These are phyloP conservation scores for Silene conica DNA, from an alignment of 148 eudicot genomes.

Conservation along the genomic window DNA sequence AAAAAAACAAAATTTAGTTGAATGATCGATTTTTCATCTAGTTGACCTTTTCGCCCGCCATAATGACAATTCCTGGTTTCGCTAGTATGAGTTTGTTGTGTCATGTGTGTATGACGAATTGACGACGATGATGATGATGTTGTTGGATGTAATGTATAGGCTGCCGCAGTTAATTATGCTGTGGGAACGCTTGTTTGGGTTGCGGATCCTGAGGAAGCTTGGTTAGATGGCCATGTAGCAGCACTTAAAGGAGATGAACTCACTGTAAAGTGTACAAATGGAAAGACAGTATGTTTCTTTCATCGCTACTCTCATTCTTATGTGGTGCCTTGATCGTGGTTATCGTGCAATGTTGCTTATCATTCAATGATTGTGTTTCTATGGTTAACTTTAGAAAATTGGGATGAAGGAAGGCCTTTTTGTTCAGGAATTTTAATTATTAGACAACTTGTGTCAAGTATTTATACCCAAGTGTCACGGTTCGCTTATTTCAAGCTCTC, in stretches of 20 bases:
- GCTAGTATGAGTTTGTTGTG: too few species aligned
- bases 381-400: not conserved
- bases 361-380: too few species aligned
- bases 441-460: not conserved
- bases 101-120: conserved; percentile 2
- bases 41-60: too few species aligned
- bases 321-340: not conserved
- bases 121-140: not conserved
- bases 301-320: not conserved
- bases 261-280: conserved; percentile 42
- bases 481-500: too few species aligned
- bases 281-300: conserved; percentile 40
- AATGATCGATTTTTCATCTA: not conserved
- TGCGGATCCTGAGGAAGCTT: conserved; percentile 77
- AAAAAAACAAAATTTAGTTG: too few species aligned
- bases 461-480: not conserved
- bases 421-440: not conserved
- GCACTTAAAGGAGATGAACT: conserved; percentile 63
- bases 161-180: conserved; percentile 38
- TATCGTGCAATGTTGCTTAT: not conserved
- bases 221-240: conserved; percentile 83
- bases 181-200: conserved; percentile 94
- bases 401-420: not conserved
- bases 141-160: conserved; percentile 34
- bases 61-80: too few species aligned